phyloP scores from a whole-genome alignment of 2,329 filamentous ascomycete species.

The Calonectria leucothoes region DNA sequence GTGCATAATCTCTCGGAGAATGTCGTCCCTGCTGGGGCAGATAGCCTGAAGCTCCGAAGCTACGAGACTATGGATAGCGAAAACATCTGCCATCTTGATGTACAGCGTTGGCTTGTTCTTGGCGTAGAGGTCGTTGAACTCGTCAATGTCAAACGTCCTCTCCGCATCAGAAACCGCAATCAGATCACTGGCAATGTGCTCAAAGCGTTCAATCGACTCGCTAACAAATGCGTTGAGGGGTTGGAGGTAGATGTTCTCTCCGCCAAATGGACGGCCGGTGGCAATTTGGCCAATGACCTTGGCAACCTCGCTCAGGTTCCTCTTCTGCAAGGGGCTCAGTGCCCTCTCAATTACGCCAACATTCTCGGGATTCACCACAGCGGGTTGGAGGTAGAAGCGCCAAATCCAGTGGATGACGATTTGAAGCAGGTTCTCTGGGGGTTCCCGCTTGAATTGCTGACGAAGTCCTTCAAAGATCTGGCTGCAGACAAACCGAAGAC shows the following conservation, averaged over 20 bases:
- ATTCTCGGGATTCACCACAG: slow-evolving; percentile 88
- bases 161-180: slow-evolving; percentile 90
- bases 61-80: slow-evolving; percentile 92
- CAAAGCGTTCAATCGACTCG: slow-evolving; percentile 84
- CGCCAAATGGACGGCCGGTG: slow-evolving; percentile 89
- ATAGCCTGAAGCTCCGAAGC: slow-evolving; percentile 82
- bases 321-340: slow-evolving; percentile 90
- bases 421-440: slow-evolving; percentile 82
- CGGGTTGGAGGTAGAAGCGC: slow-evolving; percentile 93
- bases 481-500: slow-evolving; percentile 86
- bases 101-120: slow-evolving; percentile 98
- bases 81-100: slow-evolving; percentile 98
- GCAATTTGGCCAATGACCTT: slow-evolving; percentile 93
- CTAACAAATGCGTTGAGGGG: slow-evolving; percentile 92
- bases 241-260: slow-evolving; percentile 95
- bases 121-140: slow-evolving; percentile 97
- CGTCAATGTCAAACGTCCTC: slow-evolving; percentile 95
- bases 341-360: slow-evolving; percentile 92
- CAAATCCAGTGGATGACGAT: slow-evolving; percentile 92
- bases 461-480: slow-evolving; percentile 86
- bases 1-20: slow-evolving; percentile 89
- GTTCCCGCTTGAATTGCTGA: slow-evolving; percentile 82
- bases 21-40: slow-evolving; percentile 85
- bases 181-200: slow-evolving; percentile 79
- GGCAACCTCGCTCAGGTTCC: slow-evolving; percentile 88